These are phyloP conservation scores for Penicillium bialowiezense DNA, from an alignment of 495 filamentous ascomycete species.

Conservation along the genomic window DNA sequence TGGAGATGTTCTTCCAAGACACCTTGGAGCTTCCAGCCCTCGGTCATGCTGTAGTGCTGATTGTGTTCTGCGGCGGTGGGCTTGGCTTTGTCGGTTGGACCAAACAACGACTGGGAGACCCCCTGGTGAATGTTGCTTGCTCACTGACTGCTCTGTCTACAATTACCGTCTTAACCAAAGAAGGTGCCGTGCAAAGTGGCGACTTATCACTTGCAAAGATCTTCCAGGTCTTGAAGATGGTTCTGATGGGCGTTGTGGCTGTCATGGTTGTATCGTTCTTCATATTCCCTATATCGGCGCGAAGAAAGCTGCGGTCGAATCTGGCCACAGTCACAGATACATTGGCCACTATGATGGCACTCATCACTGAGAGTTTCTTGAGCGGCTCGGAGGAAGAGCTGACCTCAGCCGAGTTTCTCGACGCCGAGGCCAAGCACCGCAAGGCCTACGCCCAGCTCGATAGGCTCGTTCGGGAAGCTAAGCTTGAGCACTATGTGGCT, in stretches of 20 bases:
- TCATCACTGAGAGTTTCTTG: constrained; percentile 83
- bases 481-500: constrained; percentile 81
- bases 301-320: constrained; percentile 68
- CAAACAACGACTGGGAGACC: constrained; percentile 82
- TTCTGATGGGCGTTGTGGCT: constrained; percentile 76
- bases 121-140: constrained; percentile 86
- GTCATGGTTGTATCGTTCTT: constrained; percentile 75
- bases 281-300: constrained; percentile 78
- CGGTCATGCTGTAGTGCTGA: constrained; percentile 77
- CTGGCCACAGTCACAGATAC: constrained; percentile 74
- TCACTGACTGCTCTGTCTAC: constrained; percentile 87
- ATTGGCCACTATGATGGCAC: constrained; percentile 74
- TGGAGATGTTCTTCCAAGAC: constrained; percentile 71
- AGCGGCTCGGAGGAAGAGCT: constrained; percentile 81
- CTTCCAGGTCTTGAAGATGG: constrained; percentile 83
- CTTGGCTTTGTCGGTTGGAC: constrained; percentile 90
- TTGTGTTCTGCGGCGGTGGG: constrained; percentile 86
- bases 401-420: constrained; percentile 56
- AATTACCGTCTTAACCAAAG: constrained; percentile 90
- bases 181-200: constrained; percentile 78
- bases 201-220: constrained; percentile 81
- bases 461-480: constrained; percentile 82
- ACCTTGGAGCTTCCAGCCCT: constrained; percentile 60
- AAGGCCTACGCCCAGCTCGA: constrained; percentile 69
- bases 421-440: constrained; percentile 63